Base-by-base conservation (phyloP, 129 eudicot species). In the Calendula officinalis region DNA sequence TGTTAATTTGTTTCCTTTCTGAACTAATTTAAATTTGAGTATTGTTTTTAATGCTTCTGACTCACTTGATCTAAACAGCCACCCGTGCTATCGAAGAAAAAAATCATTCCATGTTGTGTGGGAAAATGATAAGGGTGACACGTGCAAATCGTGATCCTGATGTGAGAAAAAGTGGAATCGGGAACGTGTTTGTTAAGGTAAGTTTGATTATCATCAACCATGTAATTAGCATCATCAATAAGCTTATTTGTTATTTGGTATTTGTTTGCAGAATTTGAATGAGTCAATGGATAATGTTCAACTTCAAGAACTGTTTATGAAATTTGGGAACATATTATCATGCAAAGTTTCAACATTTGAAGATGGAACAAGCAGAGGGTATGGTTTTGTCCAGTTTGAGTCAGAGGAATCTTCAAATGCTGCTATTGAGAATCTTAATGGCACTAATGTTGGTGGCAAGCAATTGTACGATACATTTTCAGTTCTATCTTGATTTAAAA, bases 131-230 rank as follows among this genome's bases (percentile, higher is more conserved):
- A 68, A 74, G 98, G 75, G 98, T 91, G 49, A 81, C 64, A 64
- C 85, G 94, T 91, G 86, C 98, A 1, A 77, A 66, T 73, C 96
- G 95, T 16, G 91, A 91, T 75, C 83, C 96, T 30, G 83, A 78
- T 54, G 71, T 75, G 33, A 81, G 96, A 67, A 91, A 43, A 78
- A 91, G 81, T 77, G 98, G 95, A 68, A 34, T 77, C 37, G 98
- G 91, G 12, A 88, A 91, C 47, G 82, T 92, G 73, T 92, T 80
- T 72, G 87, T 92, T 48, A 92, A 87, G 96, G 96, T 91, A 82
- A 37, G 30, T n/a, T 15, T 34, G 63, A 35, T 57, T 7, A 57
- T 56, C 22, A 35, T 34, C 42, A 14, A 56, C 32, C 7, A 2
- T 35, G 30, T 22, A 22, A 3, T 36, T 35, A 6, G 33, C 43